Evolutionary conservation across 1,139 yeast species (phyloP), one percentile per base, ranked within the genome.

Genomic region (Geotrichum bryndzae): DNA sequence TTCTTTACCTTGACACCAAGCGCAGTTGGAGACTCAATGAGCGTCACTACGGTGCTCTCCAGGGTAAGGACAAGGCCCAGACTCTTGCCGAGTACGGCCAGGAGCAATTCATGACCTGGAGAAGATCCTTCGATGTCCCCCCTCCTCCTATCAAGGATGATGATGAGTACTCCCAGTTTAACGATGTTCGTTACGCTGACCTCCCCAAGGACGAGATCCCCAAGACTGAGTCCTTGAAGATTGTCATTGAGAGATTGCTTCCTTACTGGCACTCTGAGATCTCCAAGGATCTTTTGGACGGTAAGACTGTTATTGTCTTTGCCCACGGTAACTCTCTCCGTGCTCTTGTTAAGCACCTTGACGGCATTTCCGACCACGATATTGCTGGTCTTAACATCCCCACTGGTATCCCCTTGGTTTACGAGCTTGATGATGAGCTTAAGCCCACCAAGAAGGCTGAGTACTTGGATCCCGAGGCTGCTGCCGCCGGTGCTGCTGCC

Each of bases 301-400:
- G 91, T 74, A 92, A 92, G 84, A 89, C 96, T 67, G 98, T 92
- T 65, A 79, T 94, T 77, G 79, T 94, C 75, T 95, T 96, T 73
- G 98, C 99, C 68, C 99, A 94, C 82, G 99, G 99, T 80, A 94
- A 94, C 89, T 92, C 98, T 63, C 84, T 94, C 79, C 89, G 99
- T 84, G 98, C 90, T 68, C 82, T 94, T 70, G 97, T 92, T 74
- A 94, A 92, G 86, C 92, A 91, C 83, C 88, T 94, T 81, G 98
- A 94, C 80, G 84, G 85, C 72, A 90, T 94, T 76, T 88, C 97
- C 67, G 97, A 90, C 75, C 92, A 80, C 33, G 97, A 89, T 69
- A 94, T 94, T 76, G 94, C 97, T 67, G 90, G 87, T 68, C 86
- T 92, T 77, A 92, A 92, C 86, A 90, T 92, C 76, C 98, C 98